phyloP scores from a whole-genome alignment of 2,329 filamentous ascomycete genomes.

The Diaporthe aspalathi region DNA sequence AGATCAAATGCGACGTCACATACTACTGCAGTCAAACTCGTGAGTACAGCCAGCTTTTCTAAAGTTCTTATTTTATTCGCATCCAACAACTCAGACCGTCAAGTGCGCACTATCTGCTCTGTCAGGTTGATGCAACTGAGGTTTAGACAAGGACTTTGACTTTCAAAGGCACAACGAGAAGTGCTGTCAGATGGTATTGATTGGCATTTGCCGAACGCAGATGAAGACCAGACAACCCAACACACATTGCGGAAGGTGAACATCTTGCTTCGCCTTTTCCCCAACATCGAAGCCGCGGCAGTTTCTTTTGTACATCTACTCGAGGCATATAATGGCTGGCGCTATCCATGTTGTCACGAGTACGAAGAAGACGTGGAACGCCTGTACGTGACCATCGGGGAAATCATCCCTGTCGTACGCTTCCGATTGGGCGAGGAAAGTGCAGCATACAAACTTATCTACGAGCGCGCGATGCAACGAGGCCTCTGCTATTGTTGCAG shows the following conservation, averaged over 20 bases:
- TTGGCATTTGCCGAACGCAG: neutral
- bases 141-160: neutral
- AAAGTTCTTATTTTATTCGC: neutral
- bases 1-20: neutral
- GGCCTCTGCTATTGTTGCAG: no score
- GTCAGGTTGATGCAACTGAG: neutral
- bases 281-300: neutral
- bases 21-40: neutral
- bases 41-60: neutral
- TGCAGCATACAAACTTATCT: neutral
- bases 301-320: neutral
- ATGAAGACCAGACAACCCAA: neutral
- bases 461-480: no score
- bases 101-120: no score
- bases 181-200: neutral
- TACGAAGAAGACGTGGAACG: no score
- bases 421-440: neutral
- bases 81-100: neutral
- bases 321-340: no score
- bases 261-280: neutral
- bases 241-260: neutral
- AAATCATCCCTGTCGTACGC: neutral
- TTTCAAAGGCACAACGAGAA: neutral
- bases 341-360: no score
- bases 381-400: neutral